These are phyloP conservation scores for Ceratopteris richardii DNA, from an alignment of 75 land plant genomes.

Conservation along the genomic window DNA sequence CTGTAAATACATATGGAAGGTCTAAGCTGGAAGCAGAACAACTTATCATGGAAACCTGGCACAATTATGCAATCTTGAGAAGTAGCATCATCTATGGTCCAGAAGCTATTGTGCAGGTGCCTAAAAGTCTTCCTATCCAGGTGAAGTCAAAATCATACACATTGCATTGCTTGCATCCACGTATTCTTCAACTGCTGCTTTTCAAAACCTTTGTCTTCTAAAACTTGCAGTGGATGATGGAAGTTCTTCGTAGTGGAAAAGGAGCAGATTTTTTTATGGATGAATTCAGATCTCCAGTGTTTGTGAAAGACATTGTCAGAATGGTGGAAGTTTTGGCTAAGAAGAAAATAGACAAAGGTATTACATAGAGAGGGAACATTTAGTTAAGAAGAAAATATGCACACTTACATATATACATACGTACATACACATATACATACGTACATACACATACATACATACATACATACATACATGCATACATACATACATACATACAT, in stretches of 20 bases:
- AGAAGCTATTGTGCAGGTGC: constrained; percentile 68
- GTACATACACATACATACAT: too few species aligned
- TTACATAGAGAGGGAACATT: not conserved
- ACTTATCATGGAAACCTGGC: constrained; percentile 35
- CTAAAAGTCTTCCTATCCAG: constrained; percentile 90
- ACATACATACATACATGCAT: too few species aligned
- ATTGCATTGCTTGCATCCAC: not conserved
- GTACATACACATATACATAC: too few species aligned
- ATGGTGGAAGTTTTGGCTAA: constrained; percentile 39
- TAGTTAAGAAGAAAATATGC: too few species aligned
- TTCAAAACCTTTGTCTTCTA: not conserved
- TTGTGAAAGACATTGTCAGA: constrained; percentile 69
- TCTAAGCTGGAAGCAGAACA: constrained; percentile 81
- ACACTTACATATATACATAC: too few species aligned
- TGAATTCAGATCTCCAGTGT: constrained; percentile 83
- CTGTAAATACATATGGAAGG: constrained; percentile 84
- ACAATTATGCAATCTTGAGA: constrained; percentile 70
- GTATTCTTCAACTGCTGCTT: not conserved
- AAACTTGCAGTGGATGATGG: constrained; percentile 73
- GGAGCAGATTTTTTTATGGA: constrained; percentile 68
- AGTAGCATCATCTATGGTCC: constrained; percentile 95
- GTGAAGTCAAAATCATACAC: constrained; percentile 24
- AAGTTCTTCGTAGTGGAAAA: constrained; percentile 42
- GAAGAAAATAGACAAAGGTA: constrained; percentile 9
- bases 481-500: too few species aligned